Conservation (phyloP, 805 yeast species). For the Wickerhamiella azyma region DNA sequence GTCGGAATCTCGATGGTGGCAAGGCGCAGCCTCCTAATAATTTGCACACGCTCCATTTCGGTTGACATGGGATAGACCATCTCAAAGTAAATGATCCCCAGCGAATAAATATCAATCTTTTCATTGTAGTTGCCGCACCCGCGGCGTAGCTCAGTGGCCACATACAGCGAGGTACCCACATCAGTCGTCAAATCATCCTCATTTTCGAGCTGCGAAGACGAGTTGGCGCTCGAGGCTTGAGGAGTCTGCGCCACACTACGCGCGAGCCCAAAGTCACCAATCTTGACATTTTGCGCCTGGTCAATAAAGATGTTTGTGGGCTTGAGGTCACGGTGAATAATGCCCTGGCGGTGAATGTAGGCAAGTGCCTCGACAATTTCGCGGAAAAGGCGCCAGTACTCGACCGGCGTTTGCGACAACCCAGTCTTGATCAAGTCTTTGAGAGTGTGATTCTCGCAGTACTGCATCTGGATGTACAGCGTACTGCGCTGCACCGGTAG, state of each 20-base stretch:
- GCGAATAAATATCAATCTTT: slow-evolving; percentile 88
- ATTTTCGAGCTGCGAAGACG: slow-evolving; percentile 13
- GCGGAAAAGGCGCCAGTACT: slow-evolving; percentile 81
- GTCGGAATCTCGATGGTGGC: slow-evolving; percentile 53
- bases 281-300: slow-evolving; percentile 73
- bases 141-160: slow-evolving; percentile 63
- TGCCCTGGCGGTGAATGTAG: slow-evolving; percentile 87
- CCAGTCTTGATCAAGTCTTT: slow-evolving; percentile 71
- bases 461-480: slow-evolving; percentile 93
- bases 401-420: slow-evolving; percentile 52
- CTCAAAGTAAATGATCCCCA: slow-evolving; percentile 90
- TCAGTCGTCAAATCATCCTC: slow-evolving; percentile 77
- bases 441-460: slow-evolving; percentile 88
- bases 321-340: slow-evolving; percentile 88
- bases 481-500: slow-evolving; percentile 36
- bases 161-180: slow-evolving; percentile 87
- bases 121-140: slow-evolving; percentile 66
- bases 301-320: slow-evolving; percentile 96
- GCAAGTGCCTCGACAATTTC: slow-evolving; percentile 84
- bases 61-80: slow-evolving; percentile 81
- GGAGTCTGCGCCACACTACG: slow-evolving; percentile 34
- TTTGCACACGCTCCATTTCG: slow-evolving; percentile 82
- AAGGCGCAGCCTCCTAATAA: slow-evolving; percentile 49
- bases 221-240: neutral
- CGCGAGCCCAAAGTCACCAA: slow-evolving; percentile 97